Evolutionary conservation across 805 yeast genomes (phyloP).

Genomic region (Schwanniomyces yamadae): DNA sequence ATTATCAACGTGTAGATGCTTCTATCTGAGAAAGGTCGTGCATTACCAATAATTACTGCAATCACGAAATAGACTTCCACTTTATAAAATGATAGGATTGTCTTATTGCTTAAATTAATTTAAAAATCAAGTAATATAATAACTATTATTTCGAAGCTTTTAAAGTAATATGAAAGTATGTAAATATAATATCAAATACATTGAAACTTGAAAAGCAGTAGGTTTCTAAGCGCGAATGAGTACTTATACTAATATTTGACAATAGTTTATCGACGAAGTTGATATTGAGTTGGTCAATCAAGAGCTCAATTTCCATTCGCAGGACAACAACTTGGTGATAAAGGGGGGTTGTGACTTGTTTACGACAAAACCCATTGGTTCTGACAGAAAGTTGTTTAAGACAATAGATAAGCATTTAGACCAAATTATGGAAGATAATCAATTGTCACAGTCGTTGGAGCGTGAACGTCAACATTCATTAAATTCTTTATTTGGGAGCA

Average conservation of each 20-base stretch:
- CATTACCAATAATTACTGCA: constrained; percentile 1
- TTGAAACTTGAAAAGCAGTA: background rate
- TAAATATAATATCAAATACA: background rate
- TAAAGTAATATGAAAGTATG: constrained; percentile 3
- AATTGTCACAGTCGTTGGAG: constrained; percentile 38
- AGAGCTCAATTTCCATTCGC: constrained; percentile 64
- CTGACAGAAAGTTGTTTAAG: constrained; percentile 86
- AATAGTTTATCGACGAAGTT: constrained; percentile 91
- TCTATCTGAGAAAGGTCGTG: constrained; percentile 8
- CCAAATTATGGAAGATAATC: constrained; percentile 45
- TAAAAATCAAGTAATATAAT: too few species aligned
- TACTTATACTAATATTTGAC: constrained; percentile 5
- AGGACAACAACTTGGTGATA: constrained; percentile 47
- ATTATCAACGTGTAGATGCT: constrained; percentile 5
- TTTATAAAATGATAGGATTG: too few species aligned
- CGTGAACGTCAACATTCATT: constrained; percentile 38
- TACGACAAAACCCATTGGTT: constrained; percentile 89
- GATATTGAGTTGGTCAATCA: constrained; percentile 92
- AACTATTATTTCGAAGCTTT: too few species aligned
- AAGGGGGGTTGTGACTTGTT: constrained; percentile 91
- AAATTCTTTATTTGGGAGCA: constrained; percentile 35
- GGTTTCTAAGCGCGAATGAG: background rate
- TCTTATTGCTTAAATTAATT: too few species aligned
- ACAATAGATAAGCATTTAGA: constrained; percentile 81
- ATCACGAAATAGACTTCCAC: too few species aligned